Percentiles rank a stretch among this genome's conserved stretches.
Evolutionary conservation across 1,284 basidiomycete genomes (phyloP).

Genomic region (Ustilago bromivora): DNA sequence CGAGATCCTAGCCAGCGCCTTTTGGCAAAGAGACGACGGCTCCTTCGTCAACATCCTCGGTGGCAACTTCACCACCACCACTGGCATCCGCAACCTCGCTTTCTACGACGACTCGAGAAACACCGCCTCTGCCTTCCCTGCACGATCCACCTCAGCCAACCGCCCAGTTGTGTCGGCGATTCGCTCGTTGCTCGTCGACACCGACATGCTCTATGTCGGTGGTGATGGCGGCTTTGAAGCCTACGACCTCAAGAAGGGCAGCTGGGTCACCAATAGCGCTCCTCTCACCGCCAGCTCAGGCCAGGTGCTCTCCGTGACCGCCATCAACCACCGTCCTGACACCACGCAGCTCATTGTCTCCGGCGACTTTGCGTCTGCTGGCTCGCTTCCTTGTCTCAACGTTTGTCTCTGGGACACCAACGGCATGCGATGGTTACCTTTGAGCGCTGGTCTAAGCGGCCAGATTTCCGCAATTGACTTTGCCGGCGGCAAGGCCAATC

Average conservation of each 20-base stretch:
- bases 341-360: conserved; percentile 81
- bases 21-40: conserved; percentile 81
- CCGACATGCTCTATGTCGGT: conserved; percentile 59
- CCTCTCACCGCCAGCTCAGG: conserved; percentile 39
- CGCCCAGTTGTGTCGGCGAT: conserved; percentile 72
- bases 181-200: conserved; percentile 71
- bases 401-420: conserved; percentile 82
- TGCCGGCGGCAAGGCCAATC: conserved; percentile 71
- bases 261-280: conserved; percentile 55
- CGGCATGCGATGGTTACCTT: conserved; percentile 80
- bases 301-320: conserved; percentile 77
- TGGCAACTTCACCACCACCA: conserved; percentile 84
- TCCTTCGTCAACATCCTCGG: conserved; percentile 79
- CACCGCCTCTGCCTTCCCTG: conserved; percentile 75
- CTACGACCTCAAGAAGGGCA: conserved; percentile 54
- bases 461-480: conserved; percentile 83
- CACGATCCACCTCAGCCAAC: conserved; percentile 15
- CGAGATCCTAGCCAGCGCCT: conserved; percentile 85
- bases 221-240: conserved; percentile 62
- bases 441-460: conserved; percentile 86
- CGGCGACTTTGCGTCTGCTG: conserved; percentile 85
- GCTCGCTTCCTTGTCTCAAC: conserved; percentile 79
- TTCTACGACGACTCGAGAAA: conserved; percentile 76
- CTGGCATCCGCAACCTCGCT: conserved; percentile 75
- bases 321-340: conserved; percentile 78